These are phyloP conservation scores for Pseudoscleropodium purum DNA, from an alignment of 225 moss, liverwort and hornwort species.

Conservation along the genomic window DNA sequence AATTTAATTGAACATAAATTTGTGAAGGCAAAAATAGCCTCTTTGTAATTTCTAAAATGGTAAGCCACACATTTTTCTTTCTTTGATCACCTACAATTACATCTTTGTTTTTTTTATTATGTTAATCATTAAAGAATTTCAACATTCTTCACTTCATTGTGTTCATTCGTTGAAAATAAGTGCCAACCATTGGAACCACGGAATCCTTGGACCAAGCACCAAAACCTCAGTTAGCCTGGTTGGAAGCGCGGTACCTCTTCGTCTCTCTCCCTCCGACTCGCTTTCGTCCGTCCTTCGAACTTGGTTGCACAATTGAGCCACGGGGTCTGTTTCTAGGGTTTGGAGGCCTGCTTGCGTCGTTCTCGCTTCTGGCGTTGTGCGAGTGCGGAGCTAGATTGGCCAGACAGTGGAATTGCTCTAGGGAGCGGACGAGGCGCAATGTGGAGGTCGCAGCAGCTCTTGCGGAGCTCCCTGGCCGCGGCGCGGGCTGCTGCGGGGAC, in stretches of 20 bases:
- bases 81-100: not conserved
- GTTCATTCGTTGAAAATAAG: not conserved
- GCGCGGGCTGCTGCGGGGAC: constrained; percentile 1
- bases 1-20: not conserved
- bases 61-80: not conserved
- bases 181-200: not conserved
- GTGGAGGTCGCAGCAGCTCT: constrained; percentile 36
- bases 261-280: not conserved
- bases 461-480: constrained; percentile 12
- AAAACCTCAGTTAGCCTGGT: not conserved
- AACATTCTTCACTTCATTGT: not conserved
- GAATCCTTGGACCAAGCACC: not conserved
- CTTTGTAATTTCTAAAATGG: not conserved
- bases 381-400: not conserved
- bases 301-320: no score
- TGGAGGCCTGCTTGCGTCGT: not conserved
- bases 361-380: not conserved
- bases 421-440: constrained; percentile 18
- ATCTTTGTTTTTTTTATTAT: not conserved
- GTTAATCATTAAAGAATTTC: not conserved
- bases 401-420: not conserved
- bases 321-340: not conserved
- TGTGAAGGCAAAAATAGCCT: not conserved
- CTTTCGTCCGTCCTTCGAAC: no score
- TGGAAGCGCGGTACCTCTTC: not conserved